These are phyloP conservation scores for Tolypocladium tropicale DNA, from an alignment of 2,329 filamentous ascomycete species.

Conservation along the genomic window DNA sequence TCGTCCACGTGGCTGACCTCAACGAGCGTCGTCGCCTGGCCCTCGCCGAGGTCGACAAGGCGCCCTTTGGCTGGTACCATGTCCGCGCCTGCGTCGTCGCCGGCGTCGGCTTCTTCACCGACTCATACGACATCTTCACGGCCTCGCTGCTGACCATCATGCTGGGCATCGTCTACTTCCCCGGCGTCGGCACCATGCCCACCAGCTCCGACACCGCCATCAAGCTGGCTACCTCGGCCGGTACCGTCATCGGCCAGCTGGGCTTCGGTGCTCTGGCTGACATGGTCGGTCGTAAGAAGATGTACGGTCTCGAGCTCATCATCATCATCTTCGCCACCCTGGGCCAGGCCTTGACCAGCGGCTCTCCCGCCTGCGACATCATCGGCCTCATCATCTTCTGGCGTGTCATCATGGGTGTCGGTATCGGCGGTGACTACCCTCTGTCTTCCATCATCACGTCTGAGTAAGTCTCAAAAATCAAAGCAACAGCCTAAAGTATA, in stretches of 20 bases:
- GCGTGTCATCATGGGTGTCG: slow-evolving; percentile 59
- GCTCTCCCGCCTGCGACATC: slow-evolving; percentile 52
- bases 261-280: slow-evolving; percentile 73
- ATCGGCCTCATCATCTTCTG: slow-evolving; percentile 67
- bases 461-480: slow-evolving; percentile 42
- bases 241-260: slow-evolving; percentile 74
- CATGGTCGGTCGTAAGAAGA: slow-evolving; percentile 60
- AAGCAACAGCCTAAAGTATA: no score
- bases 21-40: slow-evolving; percentile 72
- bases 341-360: slow-evolving; percentile 56
- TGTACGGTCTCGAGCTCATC: slow-evolving; percentile 68
- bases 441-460: slow-evolving; percentile 77
- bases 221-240: slow-evolving; percentile 75
- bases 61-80: slow-evolving; percentile 77
- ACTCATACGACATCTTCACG: slow-evolving; percentile 76
- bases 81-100: slow-evolving; percentile 67
- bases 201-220: slow-evolving; percentile 65
- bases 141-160: slow-evolving; percentile 64
- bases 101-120: slow-evolving; percentile 82
- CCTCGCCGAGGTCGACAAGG: slow-evolving; percentile 73
- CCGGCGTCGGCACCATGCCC: slow-evolving; percentile 48
- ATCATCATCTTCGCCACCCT: slow-evolving; percentile 72
- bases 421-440: slow-evolving; percentile 55
- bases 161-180: slow-evolving; percentile 70
- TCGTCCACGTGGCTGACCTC: slow-evolving; percentile 52